Conservation (phyloP, 2,329 filamentous ascomycete species). For the Hyphodiscus sp. region DNA sequence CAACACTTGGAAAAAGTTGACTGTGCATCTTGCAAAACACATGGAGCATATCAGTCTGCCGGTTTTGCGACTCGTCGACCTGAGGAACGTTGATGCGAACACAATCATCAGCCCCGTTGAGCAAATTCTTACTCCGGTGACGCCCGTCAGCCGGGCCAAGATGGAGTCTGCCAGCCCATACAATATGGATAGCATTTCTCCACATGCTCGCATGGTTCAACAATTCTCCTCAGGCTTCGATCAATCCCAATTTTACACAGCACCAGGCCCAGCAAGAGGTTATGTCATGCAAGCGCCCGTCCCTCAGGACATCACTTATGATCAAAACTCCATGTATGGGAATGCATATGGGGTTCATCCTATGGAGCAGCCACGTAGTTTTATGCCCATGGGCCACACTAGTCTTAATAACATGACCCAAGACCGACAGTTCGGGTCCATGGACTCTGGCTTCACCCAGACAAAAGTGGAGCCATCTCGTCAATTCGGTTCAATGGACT, state of each 20-base stretch:
- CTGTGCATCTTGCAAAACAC: constrained; percentile 87
- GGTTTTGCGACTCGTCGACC: constrained; percentile 56
- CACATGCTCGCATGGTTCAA: constrained; percentile 15
- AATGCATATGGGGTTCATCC: constrained; percentile 14
- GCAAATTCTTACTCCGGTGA: constrained; percentile 25
- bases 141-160: constrained; percentile 21
- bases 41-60: constrained; percentile 90
- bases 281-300: constrained; percentile 18
- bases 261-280: constrained; percentile 7
- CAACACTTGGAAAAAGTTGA: constrained; percentile 85
- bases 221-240: constrained; percentile 20
- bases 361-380: constrained; percentile 17
- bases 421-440: constrained; percentile 12
- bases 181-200: constrained; percentile 21
- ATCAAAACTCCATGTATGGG: constrained; percentile 16
- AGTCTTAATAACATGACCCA: constrained; percentile 2
- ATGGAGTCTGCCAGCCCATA: constrained; percentile 24
- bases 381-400: constrained; percentile 11
- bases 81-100: constrained; percentile 48
- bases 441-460: constrained; percentile 15
- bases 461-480: constrained; percentile 18
- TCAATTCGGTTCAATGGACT: constrained; percentile 16
- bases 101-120: constrained; percentile 64
- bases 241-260: constrained; percentile 16
- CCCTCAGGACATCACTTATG: constrained; percentile 12